Percentiles rank a stretch among this genome's conserved stretches.
Evolutionary conservation across 169 alveolate species (phyloP).

Genomic region (Cryptosporidium tyzzeri): DNA sequence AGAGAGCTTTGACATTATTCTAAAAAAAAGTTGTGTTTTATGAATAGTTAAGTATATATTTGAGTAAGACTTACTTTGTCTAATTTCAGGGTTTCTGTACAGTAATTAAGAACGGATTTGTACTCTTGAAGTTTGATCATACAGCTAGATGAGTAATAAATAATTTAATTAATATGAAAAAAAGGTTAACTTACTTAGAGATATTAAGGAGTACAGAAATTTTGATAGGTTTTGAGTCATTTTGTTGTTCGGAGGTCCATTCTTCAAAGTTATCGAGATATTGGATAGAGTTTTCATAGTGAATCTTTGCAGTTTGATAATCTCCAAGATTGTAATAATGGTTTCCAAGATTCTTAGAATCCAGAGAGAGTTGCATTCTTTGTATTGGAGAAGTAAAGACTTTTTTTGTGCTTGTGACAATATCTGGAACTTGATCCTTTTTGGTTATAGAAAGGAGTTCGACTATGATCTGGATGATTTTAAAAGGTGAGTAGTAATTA

Average conservation of each 20-base stretch:
- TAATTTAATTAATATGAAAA: not conserved
- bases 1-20: constrained; percentile 65
- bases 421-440: constrained; percentile 37
- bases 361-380: constrained; percentile 71
- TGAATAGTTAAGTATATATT: not conserved
- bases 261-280: constrained; percentile 28
- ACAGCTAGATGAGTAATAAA: constrained; percentile 13
- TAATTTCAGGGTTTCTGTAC: constrained; percentile 34
- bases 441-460: constrained; percentile 33
- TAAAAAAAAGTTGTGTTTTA: not conserved
- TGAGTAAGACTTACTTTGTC: constrained; percentile 26
- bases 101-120: constrained; percentile 24
- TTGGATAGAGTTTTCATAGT: constrained; percentile 47
- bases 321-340: constrained; percentile 39
- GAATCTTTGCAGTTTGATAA: constrained; percentile 22
- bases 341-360: constrained; percentile 44
- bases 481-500: no score
- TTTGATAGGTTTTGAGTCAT: constrained; percentile 37
- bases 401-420: not conserved
- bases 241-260: constrained; percentile 53
- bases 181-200: constrained; percentile 43
- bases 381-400: constrained; percentile 22
- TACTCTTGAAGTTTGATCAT: constrained; percentile 27
- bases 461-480: not conserved
- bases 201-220: constrained; percentile 38